Base-by-base conservation (phyloP, 257 asterid species). In the Jacaranda mimosifolia region DNA sequence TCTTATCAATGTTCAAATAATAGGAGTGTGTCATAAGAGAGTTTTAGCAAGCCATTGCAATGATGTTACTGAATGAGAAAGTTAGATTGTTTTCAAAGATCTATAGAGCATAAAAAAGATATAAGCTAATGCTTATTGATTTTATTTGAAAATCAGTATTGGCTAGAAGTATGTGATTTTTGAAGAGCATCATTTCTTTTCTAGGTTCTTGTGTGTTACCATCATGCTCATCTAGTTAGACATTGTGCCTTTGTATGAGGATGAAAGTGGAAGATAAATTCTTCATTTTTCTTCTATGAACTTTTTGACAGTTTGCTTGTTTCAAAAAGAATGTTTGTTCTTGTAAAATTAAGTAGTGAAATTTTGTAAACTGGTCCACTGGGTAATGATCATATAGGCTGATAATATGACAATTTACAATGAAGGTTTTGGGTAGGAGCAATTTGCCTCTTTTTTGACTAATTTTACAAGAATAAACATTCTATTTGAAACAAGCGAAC, bases 231-330 rank as follows among this genome's bases (percentile, higher is more conserved):
- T 81, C 58, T 40, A 8, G 70, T 32, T 6, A 39, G 32, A 26
- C 12, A 32, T 49, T 9, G 10, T 51, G 32, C 45, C 57, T 42
- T 70, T 64, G 63, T 48, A 32, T 19, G 48, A 19, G 67, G 63
- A 52, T n/a, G 59, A 52, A 39, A 69, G 15, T 72, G 55, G 35
- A 18, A 39, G 63, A 32, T 32, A 13, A 71, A 0, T 53, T 48
- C 51, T 18, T 55, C 45, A n/a, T 32, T 68, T 60, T 17, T 9
- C 15, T 43, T 55, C 14, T 46, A 68, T 15, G 32, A 49, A 26
- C 26, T 43, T 66, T 19, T 66, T 43, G 42, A 39, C 38, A 66
- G 69, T 76, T 71, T 56, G 69, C 71, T 71, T 56, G 42, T n/a
- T 70, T 49, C 74, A 67, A 13, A 46, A 62, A 57, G 62, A 51